A percentile compares a stretch with the other conserved stretches of the same genome.
Evolutionary conservation across 257 asterid species (phyloP).

Genomic region (Leptodermis oblonga): DNA sequence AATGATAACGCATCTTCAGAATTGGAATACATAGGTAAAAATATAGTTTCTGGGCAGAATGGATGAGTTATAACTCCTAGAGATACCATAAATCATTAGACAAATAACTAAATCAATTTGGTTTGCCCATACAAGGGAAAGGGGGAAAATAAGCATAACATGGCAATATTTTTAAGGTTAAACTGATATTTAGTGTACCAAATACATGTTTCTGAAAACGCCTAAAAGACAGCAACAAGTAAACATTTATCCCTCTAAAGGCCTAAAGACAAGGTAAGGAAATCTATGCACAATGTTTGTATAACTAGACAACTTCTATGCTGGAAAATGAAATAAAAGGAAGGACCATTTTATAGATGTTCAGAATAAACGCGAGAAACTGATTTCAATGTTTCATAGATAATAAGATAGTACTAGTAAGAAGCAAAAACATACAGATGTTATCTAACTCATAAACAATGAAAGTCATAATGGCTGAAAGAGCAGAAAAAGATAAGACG

Average conservation of each 20-base stretch:
- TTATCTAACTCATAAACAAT: background rate
- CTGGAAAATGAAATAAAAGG: background rate
- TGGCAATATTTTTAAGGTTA: background rate
- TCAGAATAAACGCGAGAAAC: background rate
- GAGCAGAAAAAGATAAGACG: background rate
- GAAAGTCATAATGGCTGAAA: constrained; percentile 17
- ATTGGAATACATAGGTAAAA: constrained; percentile 7
- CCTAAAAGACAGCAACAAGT: constrained; percentile 1
- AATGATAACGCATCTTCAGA: constrained; percentile 24
- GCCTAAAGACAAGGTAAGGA: too few relatives aligned
- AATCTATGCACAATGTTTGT: background rate
- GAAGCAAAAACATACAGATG: background rate
- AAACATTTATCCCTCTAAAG: too few relatives aligned
- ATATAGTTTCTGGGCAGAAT: background rate
- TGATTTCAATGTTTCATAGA: background rate
- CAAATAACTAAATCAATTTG: background rate
- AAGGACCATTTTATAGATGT: background rate
- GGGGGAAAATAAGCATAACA: background rate
- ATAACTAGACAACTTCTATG: background rate
- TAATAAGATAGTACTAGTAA: background rate
- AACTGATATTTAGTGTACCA: background rate
- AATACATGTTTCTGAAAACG: background rate
- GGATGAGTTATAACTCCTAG: background rate
- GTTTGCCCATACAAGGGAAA: background rate
- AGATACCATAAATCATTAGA: background rate